phyloP scores from a whole-genome alignment of 345 rosid species.

The Citrus sp. region DNA sequence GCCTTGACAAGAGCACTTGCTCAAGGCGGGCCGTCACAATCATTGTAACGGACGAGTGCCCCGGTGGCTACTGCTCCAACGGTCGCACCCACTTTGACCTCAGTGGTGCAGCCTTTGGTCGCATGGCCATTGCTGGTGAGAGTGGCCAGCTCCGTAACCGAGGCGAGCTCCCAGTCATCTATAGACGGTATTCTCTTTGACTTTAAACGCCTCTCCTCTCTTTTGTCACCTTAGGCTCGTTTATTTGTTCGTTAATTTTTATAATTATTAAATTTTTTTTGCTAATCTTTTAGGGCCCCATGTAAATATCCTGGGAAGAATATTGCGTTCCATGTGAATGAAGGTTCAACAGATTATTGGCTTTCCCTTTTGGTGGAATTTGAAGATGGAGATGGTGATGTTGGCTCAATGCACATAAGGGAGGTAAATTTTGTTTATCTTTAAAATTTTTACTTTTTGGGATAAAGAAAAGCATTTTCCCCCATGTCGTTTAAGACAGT shows the following conservation, averaged over 20 bases:
- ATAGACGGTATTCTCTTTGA: conserved; percentile 40
- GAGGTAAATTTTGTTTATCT: conserved; percentile 38
- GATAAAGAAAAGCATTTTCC: neutral
- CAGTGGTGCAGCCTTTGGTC: conserved; percentile 96
- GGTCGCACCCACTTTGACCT: conserved; percentile 83
- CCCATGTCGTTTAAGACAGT: neutral
- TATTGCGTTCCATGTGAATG: conserved; percentile 86
- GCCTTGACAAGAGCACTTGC: conserved; percentile 71
- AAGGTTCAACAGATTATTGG: conserved; percentile 84
- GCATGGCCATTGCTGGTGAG: conserved; percentile 76
- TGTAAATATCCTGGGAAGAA: conserved; percentile 83
- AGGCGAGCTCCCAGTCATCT: conserved; percentile 64
- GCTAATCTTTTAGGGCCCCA: conserved; percentile 56
- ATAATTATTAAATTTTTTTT: too few species aligned
- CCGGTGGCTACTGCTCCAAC: conserved; percentile 57
- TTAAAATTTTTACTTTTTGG: neutral
- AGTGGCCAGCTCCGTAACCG: conserved; percentile 58
- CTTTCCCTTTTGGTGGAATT: conserved; percentile 87
- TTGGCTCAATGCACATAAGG: conserved; percentile 89
- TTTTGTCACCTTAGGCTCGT: neutral
- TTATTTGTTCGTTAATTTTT: neutral
- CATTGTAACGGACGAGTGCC: conserved; percentile 90
- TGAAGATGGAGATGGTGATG: conserved; percentile 97
- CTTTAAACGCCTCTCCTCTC: neutral
- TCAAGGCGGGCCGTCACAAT: conserved; percentile 83